phyloP scores from a whole-genome alignment of 1,139 yeast species.

The Yamadazyma friedrichii region DNA sequence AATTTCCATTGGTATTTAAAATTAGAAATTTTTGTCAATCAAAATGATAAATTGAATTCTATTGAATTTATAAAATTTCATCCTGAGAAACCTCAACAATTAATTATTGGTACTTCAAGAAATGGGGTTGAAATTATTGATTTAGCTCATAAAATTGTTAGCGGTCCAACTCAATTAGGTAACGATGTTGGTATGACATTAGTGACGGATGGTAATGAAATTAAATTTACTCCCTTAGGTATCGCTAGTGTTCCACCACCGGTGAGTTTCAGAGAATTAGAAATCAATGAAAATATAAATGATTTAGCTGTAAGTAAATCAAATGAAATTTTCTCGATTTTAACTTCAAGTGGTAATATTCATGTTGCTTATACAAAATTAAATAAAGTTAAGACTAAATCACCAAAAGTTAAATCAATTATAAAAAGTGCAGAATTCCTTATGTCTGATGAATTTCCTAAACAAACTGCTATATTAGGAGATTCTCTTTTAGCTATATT shows the following conservation, averaged over 20 bases:
- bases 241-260: slow-evolving; percentile 97
- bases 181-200: slow-evolving; percentile 74
- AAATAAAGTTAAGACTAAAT: slow-evolving; percentile 30
- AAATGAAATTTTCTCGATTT: slow-evolving; percentile 59
- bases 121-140: slow-evolving; percentile 61
- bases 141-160: slow-evolving; percentile 59
- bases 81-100: slow-evolving; percentile 79
- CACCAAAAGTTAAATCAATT: slow-evolving; percentile 43
- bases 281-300: slow-evolving; percentile 48
- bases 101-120: slow-evolving; percentile 58
- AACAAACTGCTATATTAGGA: slow-evolving; percentile 63
- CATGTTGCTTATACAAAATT: slow-evolving; percentile 28
- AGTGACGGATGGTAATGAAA: slow-evolving; percentile 76
- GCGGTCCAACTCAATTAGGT: slow-evolving; percentile 70
- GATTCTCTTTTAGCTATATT: slow-evolving; percentile 53
- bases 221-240: slow-evolving; percentile 78
- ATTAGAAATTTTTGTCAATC: slow-evolving; percentile 56
- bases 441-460: slow-evolving; percentile 45
- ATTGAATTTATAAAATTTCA: slow-evolving; percentile 72
- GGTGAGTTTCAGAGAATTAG: slow-evolving; percentile 67
- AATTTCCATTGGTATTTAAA: slow-evolving; percentile 96
- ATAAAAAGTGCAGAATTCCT: slow-evolving; percentile 25
- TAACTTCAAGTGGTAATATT: slow-evolving; percentile 40
- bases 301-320: slow-evolving; percentile 64
- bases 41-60: slow-evolving; percentile 23